phyloP scores from a whole-genome alignment of 1,284 basidiomycete species.

The Rhodotorula sp. region DNA sequence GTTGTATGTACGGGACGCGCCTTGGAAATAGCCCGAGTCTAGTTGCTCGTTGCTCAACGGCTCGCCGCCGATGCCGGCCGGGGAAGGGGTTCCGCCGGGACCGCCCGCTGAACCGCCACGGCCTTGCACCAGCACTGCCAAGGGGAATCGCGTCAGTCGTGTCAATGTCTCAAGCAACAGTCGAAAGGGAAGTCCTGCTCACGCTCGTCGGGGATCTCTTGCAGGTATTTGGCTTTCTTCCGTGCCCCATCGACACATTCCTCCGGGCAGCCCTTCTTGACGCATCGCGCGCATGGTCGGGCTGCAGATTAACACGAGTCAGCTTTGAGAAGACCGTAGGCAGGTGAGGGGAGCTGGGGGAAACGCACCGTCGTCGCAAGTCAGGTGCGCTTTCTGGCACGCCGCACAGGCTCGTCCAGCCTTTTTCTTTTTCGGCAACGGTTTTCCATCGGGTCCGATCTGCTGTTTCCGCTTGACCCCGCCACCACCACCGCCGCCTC shows the following conservation, averaged over 20 bases:
- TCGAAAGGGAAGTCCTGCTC: constrained; percentile 45
- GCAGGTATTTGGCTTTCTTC: constrained; percentile 96
- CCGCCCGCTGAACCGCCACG: not conserved
- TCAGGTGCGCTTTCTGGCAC: constrained; percentile 91
- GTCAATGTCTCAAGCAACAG: too few relatives aligned
- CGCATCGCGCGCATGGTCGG: constrained; percentile 89
- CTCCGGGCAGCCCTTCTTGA: constrained; percentile 85
- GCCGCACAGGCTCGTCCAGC: constrained; percentile 88
- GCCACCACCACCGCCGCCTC: constrained; percentile 10
- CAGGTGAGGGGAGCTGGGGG: constrained; percentile 1
- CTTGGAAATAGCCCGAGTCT: not conserved
- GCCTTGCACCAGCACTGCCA: constrained; percentile 23
- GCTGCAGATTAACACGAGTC: constrained; percentile 56
- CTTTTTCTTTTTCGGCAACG: constrained; percentile 72
- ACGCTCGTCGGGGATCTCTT: constrained; percentile 89
- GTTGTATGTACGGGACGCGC: not conserved
- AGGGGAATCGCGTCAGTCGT: not conserved
- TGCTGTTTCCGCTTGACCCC: constrained; percentile 15
- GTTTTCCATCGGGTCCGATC: constrained; percentile 29
- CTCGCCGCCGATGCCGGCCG: not conserved
- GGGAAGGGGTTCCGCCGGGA: not conserved
- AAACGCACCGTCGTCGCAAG: constrained; percentile 85
- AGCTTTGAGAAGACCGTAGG: not conserved
- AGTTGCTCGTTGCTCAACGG: not conserved
- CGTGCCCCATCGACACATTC: constrained; percentile 90